These are phyloP conservation scores for Cystobasidium pallidum DNA, from an alignment of 1,284 basidiomycete species.

Conservation along the genomic window DNA sequence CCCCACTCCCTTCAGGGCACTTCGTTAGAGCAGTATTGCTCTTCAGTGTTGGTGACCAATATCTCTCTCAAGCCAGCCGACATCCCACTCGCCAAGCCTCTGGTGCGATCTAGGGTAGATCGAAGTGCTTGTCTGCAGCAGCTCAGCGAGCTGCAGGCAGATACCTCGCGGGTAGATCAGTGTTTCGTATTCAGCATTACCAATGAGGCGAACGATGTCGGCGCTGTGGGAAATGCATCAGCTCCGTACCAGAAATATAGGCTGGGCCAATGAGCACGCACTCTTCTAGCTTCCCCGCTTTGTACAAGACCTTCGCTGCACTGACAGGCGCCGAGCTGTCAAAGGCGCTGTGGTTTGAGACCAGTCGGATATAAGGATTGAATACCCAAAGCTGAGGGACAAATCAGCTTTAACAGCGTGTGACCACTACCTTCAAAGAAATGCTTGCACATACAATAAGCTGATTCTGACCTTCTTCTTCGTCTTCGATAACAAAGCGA, in stretches of 20 bases:
- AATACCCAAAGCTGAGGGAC: constrained; percentile 75
- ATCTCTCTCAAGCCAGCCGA: constrained; percentile 67
- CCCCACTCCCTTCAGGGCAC: too few species aligned
- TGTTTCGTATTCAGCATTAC: constrained; percentile 79
- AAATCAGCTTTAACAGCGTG: not conserved
- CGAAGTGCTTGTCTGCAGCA: constrained; percentile 71
- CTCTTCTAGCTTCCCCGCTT: constrained; percentile 62
- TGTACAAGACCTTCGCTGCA: constrained; percentile 65
- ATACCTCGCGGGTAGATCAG: constrained; percentile 73
- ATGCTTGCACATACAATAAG: constrained; percentile 65
- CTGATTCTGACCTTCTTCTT: constrained; percentile 73
- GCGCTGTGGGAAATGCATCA: constrained; percentile 55
- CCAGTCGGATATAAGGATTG: constrained; percentile 77
- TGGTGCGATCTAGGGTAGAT: constrained; percentile 73
- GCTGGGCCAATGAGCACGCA: constrained; percentile 56
- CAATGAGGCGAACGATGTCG: constrained; percentile 68
- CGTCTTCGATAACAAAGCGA: constrained; percentile 80
- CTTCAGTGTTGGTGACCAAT: not conserved
- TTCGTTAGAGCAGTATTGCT: too few species aligned
- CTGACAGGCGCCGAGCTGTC: constrained; percentile 65
- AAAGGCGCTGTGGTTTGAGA: constrained; percentile 72
- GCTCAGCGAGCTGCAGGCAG: constrained; percentile 67
- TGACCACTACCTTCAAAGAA: not conserved
- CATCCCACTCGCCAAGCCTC: constrained; percentile 73
- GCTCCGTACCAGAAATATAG: too few species aligned